Evolutionary conservation across 1,284 basidiomycete genomes (phyloP).

Genomic region (Heterobasidion annosum): DNA sequence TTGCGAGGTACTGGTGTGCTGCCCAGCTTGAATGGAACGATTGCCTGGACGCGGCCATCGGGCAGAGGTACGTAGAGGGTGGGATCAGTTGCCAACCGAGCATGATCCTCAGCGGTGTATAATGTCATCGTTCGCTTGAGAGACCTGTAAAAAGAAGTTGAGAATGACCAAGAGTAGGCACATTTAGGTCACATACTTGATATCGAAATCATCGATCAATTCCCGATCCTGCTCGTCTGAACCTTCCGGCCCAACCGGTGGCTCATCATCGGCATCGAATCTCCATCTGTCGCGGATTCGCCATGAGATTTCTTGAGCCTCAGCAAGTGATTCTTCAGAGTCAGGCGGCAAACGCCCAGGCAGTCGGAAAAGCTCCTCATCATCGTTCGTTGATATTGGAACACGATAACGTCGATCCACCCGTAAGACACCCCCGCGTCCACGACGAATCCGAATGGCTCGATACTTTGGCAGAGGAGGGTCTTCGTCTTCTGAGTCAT

Average conservation of each 20-base stretch:
- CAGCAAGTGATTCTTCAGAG: slow-evolving; percentile 9
- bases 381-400: background rate
- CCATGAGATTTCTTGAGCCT: slow-evolving; percentile 25
- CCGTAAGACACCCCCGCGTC: slow-evolving; percentile 74
- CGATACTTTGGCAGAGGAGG: slow-evolving; percentile 23
- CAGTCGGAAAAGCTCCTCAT: slow-evolving; percentile 2
- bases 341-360: background rate
- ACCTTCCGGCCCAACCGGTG: slow-evolving; percentile 49
- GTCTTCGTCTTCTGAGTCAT: slow-evolving; percentile 22
- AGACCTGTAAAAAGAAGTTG: slow-evolving; percentile 34
- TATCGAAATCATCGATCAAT: slow-evolving; percentile 61
- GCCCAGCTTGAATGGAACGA: slow-evolving; percentile 27
- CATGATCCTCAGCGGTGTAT: slow-evolving; percentile 35
- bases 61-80: slow-evolving; percentile 25
- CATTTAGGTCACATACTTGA: slow-evolving; percentile 34
- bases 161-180: background rate
- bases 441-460: slow-evolving; percentile 66
- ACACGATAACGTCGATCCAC: slow-evolving; percentile 56
- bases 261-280: slow-evolving; percentile 59
- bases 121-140: slow-evolving; percentile 44
- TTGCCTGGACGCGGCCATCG: slow-evolving; percentile 29
- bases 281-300: slow-evolving; percentile 56
- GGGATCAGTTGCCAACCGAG: slow-evolving; percentile 33
- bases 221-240: slow-evolving; percentile 59
- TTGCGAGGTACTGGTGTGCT: slow-evolving; percentile 11